Base-by-base conservation (phyloP, 1,139 yeast genomes). In the Nakaseomyces sp. region DNA sequence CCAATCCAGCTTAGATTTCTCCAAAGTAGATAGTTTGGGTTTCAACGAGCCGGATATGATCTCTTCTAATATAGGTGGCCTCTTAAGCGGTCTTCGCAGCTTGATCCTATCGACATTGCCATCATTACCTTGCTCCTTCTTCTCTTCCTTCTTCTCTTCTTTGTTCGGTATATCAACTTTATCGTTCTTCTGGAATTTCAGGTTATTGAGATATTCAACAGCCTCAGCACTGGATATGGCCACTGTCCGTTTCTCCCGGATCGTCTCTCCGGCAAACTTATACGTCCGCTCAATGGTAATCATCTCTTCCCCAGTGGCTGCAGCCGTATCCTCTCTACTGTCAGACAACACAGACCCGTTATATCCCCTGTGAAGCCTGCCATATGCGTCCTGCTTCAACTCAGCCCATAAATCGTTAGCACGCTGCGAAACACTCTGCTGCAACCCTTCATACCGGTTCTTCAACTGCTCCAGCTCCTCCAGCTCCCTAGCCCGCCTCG, bases 1-100 rank as follows among this genome's bases (percentile, higher is more conserved):
- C 96, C 98, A 91, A 63, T 91, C 98, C 46, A 91, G 71, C 49
- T 95, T 72, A 2, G 95, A 85, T 63, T 91, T 91, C 61, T 93
- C 97, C 50, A 91, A 69, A 0, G 98, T 93, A 16, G 95, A 85
- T 49, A 93, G 70, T 61, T 88, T 89, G 40, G 80, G 78, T 46
- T 71, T 69, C 46, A 78, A 71, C 7, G 82, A 68, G 39, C 79
- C 77, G 37, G 73, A 68, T 16, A 78, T 75, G 20, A 79, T 74
- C 36, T 78, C 87, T 53, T 87, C 96, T 24, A 88, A 70, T 40
- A 89, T 66, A 5, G 94, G 79, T 2, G 86, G 81, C 50, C 95
- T 70, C 58, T 86, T 87, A 47, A 85, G 66, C 10, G 68, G 66
- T 37, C 63, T 57, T 43, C 70, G 50, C 24, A 68, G 48, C 30